phyloP scores from a whole-genome alignment of 2,329 filamentous ascomycete species.

The Penicillium sumatraense region DNA sequence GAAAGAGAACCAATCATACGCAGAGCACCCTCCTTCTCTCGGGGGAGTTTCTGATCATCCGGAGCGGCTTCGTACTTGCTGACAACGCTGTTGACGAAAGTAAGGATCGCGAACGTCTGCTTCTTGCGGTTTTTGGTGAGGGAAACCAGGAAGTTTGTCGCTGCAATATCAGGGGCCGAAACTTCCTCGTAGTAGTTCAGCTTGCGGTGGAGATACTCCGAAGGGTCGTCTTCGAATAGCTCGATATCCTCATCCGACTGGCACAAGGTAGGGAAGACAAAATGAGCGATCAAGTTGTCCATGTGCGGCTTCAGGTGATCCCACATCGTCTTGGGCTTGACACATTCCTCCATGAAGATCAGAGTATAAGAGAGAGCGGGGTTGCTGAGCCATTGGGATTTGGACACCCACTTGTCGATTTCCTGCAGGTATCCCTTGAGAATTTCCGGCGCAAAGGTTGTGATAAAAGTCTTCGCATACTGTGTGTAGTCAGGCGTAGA shows the following conservation, averaged over 20 bases:
- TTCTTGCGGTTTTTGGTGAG: slow-evolving; percentile 93
- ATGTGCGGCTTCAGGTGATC: slow-evolving; percentile 89
- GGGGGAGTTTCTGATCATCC: slow-evolving; percentile 87
- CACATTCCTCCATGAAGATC: slow-evolving; percentile 94
- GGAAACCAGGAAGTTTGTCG: slow-evolving; percentile 94
- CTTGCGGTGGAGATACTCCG: slow-evolving; percentile 96
- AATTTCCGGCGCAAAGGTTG: slow-evolving; percentile 92
- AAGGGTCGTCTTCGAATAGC: slow-evolving; percentile 90
- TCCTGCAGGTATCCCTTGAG: slow-evolving; percentile 92
- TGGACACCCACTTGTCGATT: slow-evolving; percentile 97
- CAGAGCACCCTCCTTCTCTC: slow-evolving; percentile 94
- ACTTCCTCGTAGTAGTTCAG: slow-evolving; percentile 98
- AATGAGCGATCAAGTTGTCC: slow-evolving; percentile 88
- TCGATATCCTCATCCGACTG: slow-evolving; percentile 90
- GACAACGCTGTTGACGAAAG: slow-evolving; percentile 93
- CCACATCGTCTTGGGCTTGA: slow-evolving; percentile 98
- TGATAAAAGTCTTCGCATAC: slow-evolving; percentile 89
- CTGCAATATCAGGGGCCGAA: slow-evolving; percentile 90
- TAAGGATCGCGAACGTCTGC: slow-evolving; percentile 92
- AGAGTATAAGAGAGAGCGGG: slow-evolving; percentile 91
- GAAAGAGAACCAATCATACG: slow-evolving; percentile 96
- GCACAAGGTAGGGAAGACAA: slow-evolving; percentile 94
- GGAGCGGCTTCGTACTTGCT: slow-evolving; percentile 86
- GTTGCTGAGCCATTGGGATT: slow-evolving; percentile 92
- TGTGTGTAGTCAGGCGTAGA: slow-evolving; percentile 77